Percentiles rank a stretch among this genome's conserved stretches.
Evolutionary conservation across 306 rosid species (phyloP).

Genomic region (Pterocarpus santalinus): DNA sequence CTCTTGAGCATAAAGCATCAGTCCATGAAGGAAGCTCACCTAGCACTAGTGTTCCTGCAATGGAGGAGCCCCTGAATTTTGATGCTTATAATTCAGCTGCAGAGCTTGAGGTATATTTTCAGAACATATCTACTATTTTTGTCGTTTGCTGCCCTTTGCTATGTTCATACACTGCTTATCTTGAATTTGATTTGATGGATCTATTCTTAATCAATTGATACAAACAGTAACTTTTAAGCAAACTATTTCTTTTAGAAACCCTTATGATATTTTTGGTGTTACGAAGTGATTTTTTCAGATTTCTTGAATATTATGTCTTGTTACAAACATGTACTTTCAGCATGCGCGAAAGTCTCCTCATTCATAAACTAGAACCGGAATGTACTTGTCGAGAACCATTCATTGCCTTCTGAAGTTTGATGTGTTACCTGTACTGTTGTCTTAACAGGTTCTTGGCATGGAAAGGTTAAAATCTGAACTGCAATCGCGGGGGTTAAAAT

Average conservation of each 20-base stretch:
- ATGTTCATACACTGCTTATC: background rate
- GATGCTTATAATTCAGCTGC: conserved; percentile 70
- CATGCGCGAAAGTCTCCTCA: background rate
- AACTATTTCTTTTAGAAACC: background rate
- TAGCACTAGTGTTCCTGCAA: conserved; percentile 44
- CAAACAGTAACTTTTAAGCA: background rate
- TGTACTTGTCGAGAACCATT: background rate
- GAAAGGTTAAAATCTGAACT: conserved; percentile 85
- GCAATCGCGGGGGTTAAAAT: conserved; percentile 82
- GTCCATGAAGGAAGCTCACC: conserved; percentile 56
- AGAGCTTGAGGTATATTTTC: conserved; percentile 83
- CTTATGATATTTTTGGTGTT: background rate
- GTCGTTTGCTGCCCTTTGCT: background rate
- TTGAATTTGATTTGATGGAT: conserved; percentile 12
- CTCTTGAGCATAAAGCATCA: conserved; percentile 49
- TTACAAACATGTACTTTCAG: background rate
- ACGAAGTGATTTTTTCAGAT: background rate
- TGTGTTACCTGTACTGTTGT: background rate
- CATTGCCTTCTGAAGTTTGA: conserved; percentile 35
- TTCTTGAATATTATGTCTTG: background rate
- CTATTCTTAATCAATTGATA: background rate
- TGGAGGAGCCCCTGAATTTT: conserved; percentile 67
- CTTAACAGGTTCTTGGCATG: conserved; percentile 76
- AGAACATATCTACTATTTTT: conserved; percentile 9
- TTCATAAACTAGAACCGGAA: conserved; percentile 4